These are phyloP conservation scores for Arctium lappa DNA, from an alignment of 129 eudicot genomes.

Conservation along the genomic window DNA sequence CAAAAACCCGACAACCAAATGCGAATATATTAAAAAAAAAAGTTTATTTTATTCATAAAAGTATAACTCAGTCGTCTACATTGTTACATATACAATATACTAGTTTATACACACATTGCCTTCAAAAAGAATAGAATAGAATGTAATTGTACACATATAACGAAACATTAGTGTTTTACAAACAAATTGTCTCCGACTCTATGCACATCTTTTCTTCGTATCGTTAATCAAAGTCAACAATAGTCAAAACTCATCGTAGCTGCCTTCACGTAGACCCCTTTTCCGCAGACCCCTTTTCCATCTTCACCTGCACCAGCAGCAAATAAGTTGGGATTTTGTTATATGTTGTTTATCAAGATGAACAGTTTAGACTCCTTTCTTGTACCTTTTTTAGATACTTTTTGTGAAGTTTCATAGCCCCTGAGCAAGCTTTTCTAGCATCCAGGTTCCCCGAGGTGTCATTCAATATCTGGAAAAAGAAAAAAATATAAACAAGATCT, in stretches of 20 bases:
- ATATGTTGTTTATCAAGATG: background rate
- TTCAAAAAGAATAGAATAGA: conserved; percentile 4
- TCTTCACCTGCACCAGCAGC: conserved; percentile 27
- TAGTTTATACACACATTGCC: conserved; percentile 19
- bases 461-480: conserved; percentile 62
- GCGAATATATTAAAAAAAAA: background rate
- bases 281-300: conserved; percentile 13
- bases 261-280: conserved; percentile 16
- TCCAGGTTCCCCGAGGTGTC: conserved; percentile 78
- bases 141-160: conserved; percentile 15
- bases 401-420: conserved; percentile 94
- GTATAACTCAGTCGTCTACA: background rate
- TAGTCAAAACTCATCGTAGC: conserved; percentile 6
- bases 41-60: background rate
- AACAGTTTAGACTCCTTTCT: background rate
- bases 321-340: background rate
- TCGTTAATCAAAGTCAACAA: background rate
- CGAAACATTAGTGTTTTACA: conserved; percentile 21
- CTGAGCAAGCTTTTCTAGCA: conserved; percentile 78
- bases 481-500: background rate
- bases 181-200: conserved; percentile 4
- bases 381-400: conserved; percentile 69
- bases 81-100: conserved; percentile 12
- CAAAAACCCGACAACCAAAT: conserved; percentile 11
- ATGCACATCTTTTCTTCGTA: background rate